A percentile compares a stretch with the other conserved stretches of the same genome.
These are phyloP conservation scores for Hypoxylon perforatum DNA, from an alignment of 495 filamentous ascomycete genomes.

Conservation along the genomic window DNA sequence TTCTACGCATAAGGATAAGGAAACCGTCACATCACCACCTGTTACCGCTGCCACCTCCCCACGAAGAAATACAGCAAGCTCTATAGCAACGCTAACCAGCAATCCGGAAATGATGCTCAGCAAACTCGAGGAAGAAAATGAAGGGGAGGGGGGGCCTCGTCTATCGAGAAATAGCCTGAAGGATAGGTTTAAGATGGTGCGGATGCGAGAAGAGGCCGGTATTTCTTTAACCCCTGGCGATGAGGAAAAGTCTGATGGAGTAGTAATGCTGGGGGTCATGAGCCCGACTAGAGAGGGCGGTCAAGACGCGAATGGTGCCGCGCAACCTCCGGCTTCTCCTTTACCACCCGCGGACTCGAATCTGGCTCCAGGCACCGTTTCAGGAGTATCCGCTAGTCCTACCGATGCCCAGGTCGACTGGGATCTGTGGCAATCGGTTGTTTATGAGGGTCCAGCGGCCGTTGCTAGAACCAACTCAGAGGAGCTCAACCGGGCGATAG, in stretches of 20 bases:
- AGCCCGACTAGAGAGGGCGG: slow-evolving; percentile 60
- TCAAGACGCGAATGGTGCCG: slow-evolving; percentile 63
- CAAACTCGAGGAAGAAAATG: slow-evolving; percentile 74
- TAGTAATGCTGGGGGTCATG: slow-evolving; percentile 61
- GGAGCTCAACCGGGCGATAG: slow-evolving; percentile 89
- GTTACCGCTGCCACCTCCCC: slow-evolving; percentile 50
- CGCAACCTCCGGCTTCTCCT: slow-evolving; percentile 59
- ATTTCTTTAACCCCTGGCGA: slow-evolving; percentile 61
- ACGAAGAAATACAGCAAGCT: slow-evolving; percentile 77
- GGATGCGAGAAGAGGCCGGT: slow-evolving; percentile 81
- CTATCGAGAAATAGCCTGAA: slow-evolving; percentile 75
- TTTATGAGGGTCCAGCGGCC: slow-evolving; percentile 89
- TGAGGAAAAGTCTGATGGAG: slow-evolving; percentile 57
- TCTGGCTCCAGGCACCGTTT: slow-evolving; percentile 83
- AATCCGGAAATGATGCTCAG: slow-evolving; percentile 78
- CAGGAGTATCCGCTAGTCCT: slow-evolving; percentile 77
- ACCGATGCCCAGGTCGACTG: slow-evolving; percentile 85
- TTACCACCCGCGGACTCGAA: slow-evolving; percentile 61
- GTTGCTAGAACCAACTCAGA: slow-evolving; percentile 85
- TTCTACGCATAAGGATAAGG: slow-evolving; percentile 68
- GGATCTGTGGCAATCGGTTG: slow-evolving; percentile 97
- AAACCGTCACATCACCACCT: slow-evolving; percentile 65
- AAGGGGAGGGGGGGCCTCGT: slow-evolving; percentile 61
- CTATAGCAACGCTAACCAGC: slow-evolving; percentile 77
- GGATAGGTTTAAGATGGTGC: slow-evolving; percentile 85